Evolutionary conservation across 495 filamentous ascomycete genomes (phyloP), one percentile per base, ranked within the genome.

Genomic region (Xanthoparmelia taractica): DNA sequence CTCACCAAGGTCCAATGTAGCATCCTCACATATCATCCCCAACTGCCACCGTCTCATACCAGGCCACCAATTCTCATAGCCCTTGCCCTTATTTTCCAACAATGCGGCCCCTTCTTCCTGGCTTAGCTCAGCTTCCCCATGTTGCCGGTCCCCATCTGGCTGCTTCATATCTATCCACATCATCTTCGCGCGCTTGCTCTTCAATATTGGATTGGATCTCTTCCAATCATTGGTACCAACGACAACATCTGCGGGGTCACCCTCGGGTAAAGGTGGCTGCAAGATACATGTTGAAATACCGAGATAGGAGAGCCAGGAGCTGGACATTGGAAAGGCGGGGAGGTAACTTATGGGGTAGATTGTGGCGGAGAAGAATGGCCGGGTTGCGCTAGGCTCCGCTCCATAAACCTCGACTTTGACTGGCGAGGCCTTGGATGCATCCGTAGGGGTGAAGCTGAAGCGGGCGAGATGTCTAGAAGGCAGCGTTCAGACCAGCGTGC

Each of bases 401-500:
- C 76, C 75, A 63, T 68, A 81, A 48, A 84, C 76, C 31, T 74
- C 65, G 59, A 82, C 68, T n/a, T 67, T 70, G n/a, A 73, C 68
- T 10, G 63, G 60, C 4, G 56, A 56, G n/a, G 60, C n/a, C 6
- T 61, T 36, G 33, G 63, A 62, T 25, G 43, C 1, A 17, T 70
- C 64, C 20, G 67, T 60, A 25, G 74, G 67, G 8, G 70, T 75
- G 73, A 78, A 84, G 27, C 70, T 68, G 69, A 82, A 82, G 41
- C 73, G 72, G 29, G 79, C 81, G 20, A 82, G 72, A 67, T 81
- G 80, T 50, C 66, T 68, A 47, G n/a, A 23, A 10, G 33, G 4
- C 6, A 47, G 8, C 8, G 23, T 47, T 45, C 23, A 8, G 8
- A 10, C 41, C 13, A 29, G 34, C 10, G 12, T n/a, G n/a, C 29